Percentiles rank a stretch among this genome's conserved stretches.
Evolutionary conservation across 2,329 filamentous ascomycete genomes (phyloP).

Genomic region (Teratosphaeria destructans): DNA sequence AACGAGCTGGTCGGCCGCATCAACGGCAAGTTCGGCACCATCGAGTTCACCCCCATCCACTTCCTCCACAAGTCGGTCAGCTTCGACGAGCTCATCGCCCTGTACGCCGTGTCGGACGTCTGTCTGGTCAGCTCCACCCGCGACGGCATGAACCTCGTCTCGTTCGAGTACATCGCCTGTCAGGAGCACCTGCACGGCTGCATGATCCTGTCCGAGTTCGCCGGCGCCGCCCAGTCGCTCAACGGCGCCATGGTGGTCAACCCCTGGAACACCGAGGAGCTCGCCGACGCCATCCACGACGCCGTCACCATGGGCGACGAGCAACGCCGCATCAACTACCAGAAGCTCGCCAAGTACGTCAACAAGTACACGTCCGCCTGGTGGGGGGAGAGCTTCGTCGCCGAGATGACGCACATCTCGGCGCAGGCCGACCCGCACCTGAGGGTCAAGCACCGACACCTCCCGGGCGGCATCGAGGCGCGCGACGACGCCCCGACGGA

Average conservation of each 20-base stretch:
- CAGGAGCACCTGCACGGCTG: constrained; percentile 84
- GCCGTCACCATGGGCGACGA: constrained; percentile 94
- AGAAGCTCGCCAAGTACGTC: constrained; percentile 87
- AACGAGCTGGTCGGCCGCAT: constrained; percentile 95
- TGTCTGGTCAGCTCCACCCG: constrained; percentile 91
- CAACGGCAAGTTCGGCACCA: constrained; percentile 92
- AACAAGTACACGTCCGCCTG: constrained; percentile 95
- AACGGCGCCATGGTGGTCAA: constrained; percentile 93
- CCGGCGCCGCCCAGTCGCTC: constrained; percentile 85
- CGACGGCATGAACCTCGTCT: constrained; percentile 97
- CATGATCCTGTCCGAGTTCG: constrained; percentile 93
- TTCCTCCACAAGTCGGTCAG: constrained; percentile 94
- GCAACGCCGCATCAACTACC: constrained; percentile 75
- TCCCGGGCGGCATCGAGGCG: constrained; percentile 3
- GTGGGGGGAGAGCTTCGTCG: constrained; percentile 91
- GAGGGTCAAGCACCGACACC: constrained; percentile 24
- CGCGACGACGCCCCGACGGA: not conserved
- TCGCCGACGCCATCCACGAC: constrained; percentile 86
- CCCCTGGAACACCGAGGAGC: constrained; percentile 95
- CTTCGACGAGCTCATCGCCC: constrained; percentile 87
- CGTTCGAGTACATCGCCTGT: constrained; percentile 94
- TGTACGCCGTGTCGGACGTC: constrained; percentile 86
- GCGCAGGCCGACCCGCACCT: constrained; percentile 42
- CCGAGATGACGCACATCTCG: constrained; percentile 59
- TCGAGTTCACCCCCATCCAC: constrained; percentile 98